phyloP scores from a whole-genome alignment of 768 basidiomycete genomes.

The Trametes villosa region DNA sequence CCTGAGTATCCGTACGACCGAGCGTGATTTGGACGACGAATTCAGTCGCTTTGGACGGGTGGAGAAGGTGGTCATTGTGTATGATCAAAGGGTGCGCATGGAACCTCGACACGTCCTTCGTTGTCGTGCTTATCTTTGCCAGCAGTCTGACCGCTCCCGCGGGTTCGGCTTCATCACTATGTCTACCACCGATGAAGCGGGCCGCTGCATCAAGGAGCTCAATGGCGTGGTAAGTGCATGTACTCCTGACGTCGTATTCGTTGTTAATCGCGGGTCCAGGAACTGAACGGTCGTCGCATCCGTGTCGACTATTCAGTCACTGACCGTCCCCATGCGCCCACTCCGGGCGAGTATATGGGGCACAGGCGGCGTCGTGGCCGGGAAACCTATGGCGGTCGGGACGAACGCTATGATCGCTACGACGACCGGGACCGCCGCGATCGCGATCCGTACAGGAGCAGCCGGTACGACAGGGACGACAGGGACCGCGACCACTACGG shows the following conservation, averaged over 20 bases:
- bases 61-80: conserved; percentile 95
- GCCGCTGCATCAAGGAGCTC: conserved; percentile 83
- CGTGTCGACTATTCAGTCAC: conserved; percentile 98
- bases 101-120: neutral
- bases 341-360: conserved; percentile 98
- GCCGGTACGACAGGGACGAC: conserved; percentile 51
- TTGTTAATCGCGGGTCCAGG: conserved; percentile 49
- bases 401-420: conserved; percentile 45
- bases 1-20: conserved; percentile 92
- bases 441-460: conserved; percentile 45
- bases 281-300: conserved; percentile 93
- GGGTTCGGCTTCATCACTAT: conserved; percentile 99
- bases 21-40: conserved; percentile 93
- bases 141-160: conserved; percentile 90
- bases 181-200: conserved; percentile 86
- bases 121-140: conserved; percentile 10
- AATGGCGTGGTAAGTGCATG: conserved; percentile 80
- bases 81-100: conserved; percentile 91
- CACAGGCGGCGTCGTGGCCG: conserved; percentile 65
- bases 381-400: conserved; percentile 42
- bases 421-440: conserved; percentile 52
- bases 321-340: conserved; percentile 90
- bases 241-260: neutral
- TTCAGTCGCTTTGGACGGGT: conserved; percentile 88
- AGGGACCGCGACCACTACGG: conserved; percentile 60